Evolutionary conservation across 2,329 filamentous ascomycete genomes (phyloP), one percentile per base, ranked within the genome.

Genomic region (Neurospora sp.): DNA sequence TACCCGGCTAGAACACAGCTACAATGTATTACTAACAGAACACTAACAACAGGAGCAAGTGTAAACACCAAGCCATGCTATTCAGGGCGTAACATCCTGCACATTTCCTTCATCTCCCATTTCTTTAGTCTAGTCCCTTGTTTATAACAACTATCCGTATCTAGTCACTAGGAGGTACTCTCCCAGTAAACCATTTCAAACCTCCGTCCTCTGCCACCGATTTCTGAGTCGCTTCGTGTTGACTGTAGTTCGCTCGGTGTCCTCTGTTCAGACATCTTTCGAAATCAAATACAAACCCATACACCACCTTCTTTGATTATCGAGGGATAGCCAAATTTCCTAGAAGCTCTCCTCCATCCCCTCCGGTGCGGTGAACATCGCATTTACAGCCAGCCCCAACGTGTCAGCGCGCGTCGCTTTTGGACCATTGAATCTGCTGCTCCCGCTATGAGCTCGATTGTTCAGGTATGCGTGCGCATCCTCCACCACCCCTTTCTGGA

Each of bases 401-500:
- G 82, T 83, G 11, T 84, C 82, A 33, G 79, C 73, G 39, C 85
- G 77, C 70, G 79, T 83, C 23, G 72, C 68, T 73, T 78, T 80
- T 68, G 79, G 78, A 0, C 83, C 84, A n/a, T 82, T 78, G 74
- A 82, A 82, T 19, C 76, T 74, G 5, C 81, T 81, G n/a, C 80
- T 82, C 17, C 75, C 75, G 15, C 79, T 78, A 8, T 80, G 78
- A 76, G 82, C 82, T 8, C 86, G 81, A 69, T 85, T 87, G 75
- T 89, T 89, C 19, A 89, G 80, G 68, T 83, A 84, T 4, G 81
- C 78, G 70, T 82, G 80, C 66, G 82, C 81, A 39, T 84, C 82
- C 39, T 81, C 79, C 38, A 86, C 77, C 42, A 79, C 75, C 52
- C 81, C 81, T 43, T 78, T 77, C 33, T 77, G 74, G 40, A 83